Evolutionary conservation across 176 grass and related monocot genomes (phyloP), one percentile per base, ranked within the genome.

Genomic region (Carex myosuroides): DNA sequence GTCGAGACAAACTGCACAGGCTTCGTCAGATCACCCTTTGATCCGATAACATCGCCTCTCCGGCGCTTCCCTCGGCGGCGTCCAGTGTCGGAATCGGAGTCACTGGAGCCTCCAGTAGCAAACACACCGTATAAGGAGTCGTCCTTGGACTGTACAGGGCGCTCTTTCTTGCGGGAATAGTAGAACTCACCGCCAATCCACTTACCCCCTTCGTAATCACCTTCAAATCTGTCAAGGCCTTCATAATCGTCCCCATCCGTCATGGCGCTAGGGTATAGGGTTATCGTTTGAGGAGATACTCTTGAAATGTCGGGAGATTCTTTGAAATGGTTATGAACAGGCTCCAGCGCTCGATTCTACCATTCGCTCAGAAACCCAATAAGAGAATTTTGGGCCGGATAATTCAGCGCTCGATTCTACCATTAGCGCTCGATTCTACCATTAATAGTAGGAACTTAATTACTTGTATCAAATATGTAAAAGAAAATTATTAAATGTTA

Each of bases 181-280:
- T 85, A 94, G 89, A 94, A 94, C 87, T 94, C 95, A 33, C 89
- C 92, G 62, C 62, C 84, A 77, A 94, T 84, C 88, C 88, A 97
- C 14, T 29, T 48, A 12, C 95, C 89, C 61, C 95, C 92, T 84
- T 94, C 91, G 61, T 79, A 94, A 70, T 94, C 90, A 39, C 86
- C 86, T 12, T 97, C 89, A 89, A 97, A 91, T 61, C 87, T 84
- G 84, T 94, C 89, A 11, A 89, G 87, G 61, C 94, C 92, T 87
- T 91, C 88, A 16, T 92, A 92, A 66, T 97, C 81, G 18, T 83
- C 81, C 2, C 90, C 94, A 67, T 92, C 90, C 80, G 80, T 89
- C 94, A 97, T 97, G 59, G 29, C 75, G 21, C 81, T 70, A 58
- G 18, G 58, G 5, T n/a, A 20, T 1, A 6, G 18, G 1, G 42